Evolutionary conservation across 495 filamentous ascomycete species (phyloP), one percentile per base, ranked within the genome.

Genomic region (Xylona heveae): DNA sequence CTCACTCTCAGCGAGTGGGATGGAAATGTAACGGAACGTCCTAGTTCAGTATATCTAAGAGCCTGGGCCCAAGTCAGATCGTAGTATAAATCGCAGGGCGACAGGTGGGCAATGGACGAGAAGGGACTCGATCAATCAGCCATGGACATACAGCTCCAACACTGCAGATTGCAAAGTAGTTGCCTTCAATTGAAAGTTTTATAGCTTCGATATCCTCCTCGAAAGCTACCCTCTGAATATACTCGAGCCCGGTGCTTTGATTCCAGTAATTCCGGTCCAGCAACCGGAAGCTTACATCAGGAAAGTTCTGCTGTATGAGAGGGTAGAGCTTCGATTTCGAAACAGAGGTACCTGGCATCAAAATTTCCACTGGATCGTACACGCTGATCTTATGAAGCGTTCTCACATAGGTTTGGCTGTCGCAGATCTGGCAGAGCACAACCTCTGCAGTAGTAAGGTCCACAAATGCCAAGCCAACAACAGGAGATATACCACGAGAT

Each of bases 141-240:
- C n/a, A n/a, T n/a, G 3, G 21, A 51, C 75, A 28, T 59, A 85
- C 82, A 27, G 90, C 90, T 36, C 79, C 71, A 44, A 91, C 75
- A 42, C 80, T 83, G 50, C 81, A 93, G 1, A 74, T 71, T 16
- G 81, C 79, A 53, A 85, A 94, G 52, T 81, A 94, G 39, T 91
- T 90, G 14, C 72, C 73, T 23, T 70, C 71, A 21, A 91, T 64
- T 10, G 73, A 69, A 19, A 78, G 59, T 42, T 74, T 81, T 45
- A 93, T 67, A 6, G 78, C 68, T 37, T 82, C 73, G 3, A 78
- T 56, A 45, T 93, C 76, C 34, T 79, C 68, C 6, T 58, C 52
- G 47, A 88, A 77, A 2, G 80, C 78, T 19, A 93, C 56, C 9
- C 68, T 61, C 33, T 85, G 67, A 33, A 94, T 72, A 46, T 78